Evolutionary conservation across 2,329 filamentous ascomycete species (phyloP).

Genomic region (Drechslerella dactyloides): DNA sequence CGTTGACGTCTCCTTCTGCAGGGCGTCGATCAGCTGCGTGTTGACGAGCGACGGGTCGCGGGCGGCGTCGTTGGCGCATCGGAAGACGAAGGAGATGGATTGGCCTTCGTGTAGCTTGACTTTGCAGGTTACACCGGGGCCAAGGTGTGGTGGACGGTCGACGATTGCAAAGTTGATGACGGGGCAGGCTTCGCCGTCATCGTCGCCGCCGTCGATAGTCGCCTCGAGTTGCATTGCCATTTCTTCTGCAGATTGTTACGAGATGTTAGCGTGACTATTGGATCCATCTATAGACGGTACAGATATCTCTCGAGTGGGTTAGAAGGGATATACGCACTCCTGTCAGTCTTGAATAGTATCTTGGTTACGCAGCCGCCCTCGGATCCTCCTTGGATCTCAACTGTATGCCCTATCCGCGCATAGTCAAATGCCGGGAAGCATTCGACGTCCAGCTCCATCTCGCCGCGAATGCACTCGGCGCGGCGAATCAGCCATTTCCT

Average conservation of each 20-base stretch:
- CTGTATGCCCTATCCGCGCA: constrained; percentile 68
- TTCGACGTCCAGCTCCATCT: constrained; percentile 70
- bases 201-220: constrained; percentile 68
- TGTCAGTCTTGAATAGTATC: constrained; percentile 45
- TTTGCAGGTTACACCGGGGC: constrained; percentile 69
- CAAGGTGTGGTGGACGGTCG: constrained; percentile 63
- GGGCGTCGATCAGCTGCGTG: constrained; percentile 65
- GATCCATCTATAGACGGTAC: no score
- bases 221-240: constrained; percentile 72
- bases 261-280: no score
- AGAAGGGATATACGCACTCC: constrained; percentile 6
- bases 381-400: constrained; percentile 63
- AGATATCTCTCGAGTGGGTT: no score
- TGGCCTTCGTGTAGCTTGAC: constrained; percentile 71
- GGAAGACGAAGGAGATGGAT: constrained; percentile 71
- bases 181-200: constrained; percentile 62
- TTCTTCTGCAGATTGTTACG: constrained; percentile 53
- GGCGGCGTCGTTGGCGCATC: constrained; percentile 61
- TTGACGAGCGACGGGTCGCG: constrained; percentile 68
- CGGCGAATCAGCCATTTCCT: constrained; percentile 75
- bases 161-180: constrained; percentile 65
- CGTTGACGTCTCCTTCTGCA: constrained; percentile 72
- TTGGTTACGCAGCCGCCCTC: constrained; percentile 30
- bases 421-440: constrained; percentile 77
- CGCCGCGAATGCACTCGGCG: constrained; percentile 74